Conservation (phyloP, 805 yeast species). For the Lachancea thermotolerans region DNA sequence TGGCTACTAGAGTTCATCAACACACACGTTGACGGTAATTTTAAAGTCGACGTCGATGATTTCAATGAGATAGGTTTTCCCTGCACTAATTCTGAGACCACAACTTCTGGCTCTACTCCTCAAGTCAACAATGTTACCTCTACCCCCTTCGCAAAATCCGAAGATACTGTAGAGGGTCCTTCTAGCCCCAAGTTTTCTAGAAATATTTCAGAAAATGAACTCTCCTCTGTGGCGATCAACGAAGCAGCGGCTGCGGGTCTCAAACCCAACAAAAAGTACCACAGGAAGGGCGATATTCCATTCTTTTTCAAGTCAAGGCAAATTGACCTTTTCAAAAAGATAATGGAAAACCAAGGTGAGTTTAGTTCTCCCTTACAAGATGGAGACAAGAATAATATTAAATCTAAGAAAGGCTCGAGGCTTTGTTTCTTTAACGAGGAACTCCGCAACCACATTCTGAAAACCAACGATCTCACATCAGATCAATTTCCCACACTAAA, state of each 20-base stretch:
- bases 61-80: slow-evolving; percentile 54
- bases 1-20: slow-evolving; percentile 69
- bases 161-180: not conserved
- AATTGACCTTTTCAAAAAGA: slow-evolving; percentile 53
- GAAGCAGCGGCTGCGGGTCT: not conserved
- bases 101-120: slow-evolving; percentile 7
- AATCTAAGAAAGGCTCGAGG: slow-evolving; percentile 5
- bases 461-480: slow-evolving; percentile 45
- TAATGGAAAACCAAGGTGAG: slow-evolving; percentile 11
- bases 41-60: slow-evolving; percentile 40
- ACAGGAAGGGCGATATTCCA: slow-evolving; percentile 39
- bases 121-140: not conserved
- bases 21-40: slow-evolving; percentile 56
- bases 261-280: not conserved
- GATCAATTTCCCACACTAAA: slow-evolving; percentile 66
- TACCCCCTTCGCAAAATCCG: not conserved
- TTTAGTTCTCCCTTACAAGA: slow-evolving; percentile 4
- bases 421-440: slow-evolving; percentile 42
- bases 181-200: not conserved
- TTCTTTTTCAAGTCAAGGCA: slow-evolving; percentile 60
- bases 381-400: slow-evolving; percentile 1
- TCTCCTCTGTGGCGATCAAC: not conserved
- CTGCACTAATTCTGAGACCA: slow-evolving; percentile 4
- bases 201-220: not conserved
- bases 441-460: slow-evolving; percentile 48